Conservation (phyloP, 1,139 yeast genomes). For the Lodderomyces oxycetoniae region DNA sequence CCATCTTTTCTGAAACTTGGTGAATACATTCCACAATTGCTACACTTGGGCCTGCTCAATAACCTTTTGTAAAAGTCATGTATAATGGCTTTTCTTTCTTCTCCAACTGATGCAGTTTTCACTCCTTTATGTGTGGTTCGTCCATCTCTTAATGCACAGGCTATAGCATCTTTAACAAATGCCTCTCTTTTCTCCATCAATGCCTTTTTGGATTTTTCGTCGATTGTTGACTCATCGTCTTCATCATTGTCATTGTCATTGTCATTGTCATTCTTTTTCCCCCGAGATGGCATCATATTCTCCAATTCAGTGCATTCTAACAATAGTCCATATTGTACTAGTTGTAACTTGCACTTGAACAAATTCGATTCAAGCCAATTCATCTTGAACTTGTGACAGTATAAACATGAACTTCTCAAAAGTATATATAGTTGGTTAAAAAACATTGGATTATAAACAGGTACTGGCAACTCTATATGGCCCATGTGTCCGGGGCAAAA, state of each 20-base stretch:
- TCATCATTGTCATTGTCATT: constrained; percentile 23
- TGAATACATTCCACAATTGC: constrained; percentile 92
- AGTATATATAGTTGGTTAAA: constrained; percentile 85
- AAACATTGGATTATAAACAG: constrained; percentile 91
- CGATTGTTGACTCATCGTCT: constrained; percentile 28
- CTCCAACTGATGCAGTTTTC: constrained; percentile 77
- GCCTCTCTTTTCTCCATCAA: constrained; percentile 58
- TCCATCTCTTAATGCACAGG: constrained; percentile 75
- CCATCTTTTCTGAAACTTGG: constrained; percentile 96
- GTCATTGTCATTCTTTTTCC: constrained; percentile 28
- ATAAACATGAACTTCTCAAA: constrained; percentile 81
- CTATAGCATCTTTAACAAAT: constrained; percentile 67
- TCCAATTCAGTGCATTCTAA: constrained; percentile 75
- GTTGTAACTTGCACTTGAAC: constrained; percentile 69
- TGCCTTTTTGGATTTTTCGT: constrained; percentile 40
- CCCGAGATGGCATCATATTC: constrained; percentile 44
- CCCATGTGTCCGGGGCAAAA: constrained; percentile 99
- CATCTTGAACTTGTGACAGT: constrained; percentile 82
- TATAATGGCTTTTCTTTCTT: constrained; percentile 75
- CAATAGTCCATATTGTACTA: constrained; percentile 84
- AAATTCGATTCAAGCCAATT: constrained; percentile 65
- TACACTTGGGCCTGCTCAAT: constrained; percentile 80
- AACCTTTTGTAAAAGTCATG: constrained; percentile 72
- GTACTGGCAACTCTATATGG: constrained; percentile 92
- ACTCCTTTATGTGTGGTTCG: constrained; percentile 63